Evolutionary conservation across 805 yeast genomes (phyloP), one percentile per base, ranked within the genome.

Genomic region (Kodamaea leandrae): DNA sequence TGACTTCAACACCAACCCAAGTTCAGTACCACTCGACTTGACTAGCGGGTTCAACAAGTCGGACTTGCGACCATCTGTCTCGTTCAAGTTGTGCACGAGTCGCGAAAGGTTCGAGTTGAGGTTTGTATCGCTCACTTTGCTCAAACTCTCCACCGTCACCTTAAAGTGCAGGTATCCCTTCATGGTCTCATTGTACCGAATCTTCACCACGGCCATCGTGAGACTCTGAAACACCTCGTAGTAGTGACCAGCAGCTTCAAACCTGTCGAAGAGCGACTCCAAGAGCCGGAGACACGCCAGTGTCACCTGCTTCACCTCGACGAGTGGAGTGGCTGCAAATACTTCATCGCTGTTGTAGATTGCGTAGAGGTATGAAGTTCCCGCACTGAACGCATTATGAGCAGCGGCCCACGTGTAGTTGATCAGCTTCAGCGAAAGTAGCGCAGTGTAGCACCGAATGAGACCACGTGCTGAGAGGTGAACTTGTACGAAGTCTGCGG

Each of bases 341-440:
- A 75, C 77, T 35, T 71, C 74, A n/a, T 70, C 70, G 26, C 86
- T 77, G 57, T 83, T 83, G 57, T 85, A 88, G 10, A 87, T 70
- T 1, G 89, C 76, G 56, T 85, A 88, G 32, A 89, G 66, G 51
- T 80, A 88, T 1, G 96, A 83, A 19, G 91, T 83, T 1, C 95
- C 95, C 0, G 96, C 90, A 84, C 86, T 83, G 57, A 87, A 87
- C 40, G 87, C 66, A 56, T 87, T 88, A 58, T 88, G 95, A 2
- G 87, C 90, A 0, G 95, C 93, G 2, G 89, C 90, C 96, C 96
- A 89, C 0, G 96, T 86, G 60, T 86, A 89, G 59, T 87, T 87
- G 45, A 88, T 73, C 35, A 77, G 68, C 51, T 76, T 76, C 20
- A 71, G 71, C n/a, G 66, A 59, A 49, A 74, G 76, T 27, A 89